These are phyloP conservation scores for Trametes versicolor DNA, from an alignment of 1,284 basidiomycete species.

Conservation along the genomic window DNA sequence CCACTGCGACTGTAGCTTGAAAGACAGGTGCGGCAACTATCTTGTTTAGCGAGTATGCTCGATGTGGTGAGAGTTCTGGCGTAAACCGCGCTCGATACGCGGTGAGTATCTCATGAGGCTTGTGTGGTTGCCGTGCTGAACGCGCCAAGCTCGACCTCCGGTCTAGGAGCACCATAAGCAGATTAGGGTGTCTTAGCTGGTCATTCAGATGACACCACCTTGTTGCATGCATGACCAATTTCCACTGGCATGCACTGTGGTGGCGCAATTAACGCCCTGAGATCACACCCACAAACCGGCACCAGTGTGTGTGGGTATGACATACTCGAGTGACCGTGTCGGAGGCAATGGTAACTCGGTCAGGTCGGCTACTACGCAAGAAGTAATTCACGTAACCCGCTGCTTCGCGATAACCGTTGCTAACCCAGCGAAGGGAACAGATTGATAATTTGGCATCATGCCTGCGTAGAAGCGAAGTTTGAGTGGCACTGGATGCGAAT, in stretches of 20 bases:
- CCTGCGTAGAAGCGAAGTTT: not conserved
- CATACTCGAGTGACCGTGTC: not conserved
- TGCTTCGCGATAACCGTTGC: conserved; percentile 1
- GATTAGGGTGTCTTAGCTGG: not conserved
- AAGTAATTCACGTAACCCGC: not conserved
- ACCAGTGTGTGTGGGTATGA: too few relatives aligned
- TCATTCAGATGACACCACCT: not conserved
- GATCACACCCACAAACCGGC: not conserved
- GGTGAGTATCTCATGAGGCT: conserved; percentile 9
- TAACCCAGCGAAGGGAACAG: not conserved
- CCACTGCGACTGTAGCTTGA: conserved; percentile 4
- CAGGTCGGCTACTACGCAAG: not conserved
- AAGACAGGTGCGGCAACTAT: conserved; percentile 10
- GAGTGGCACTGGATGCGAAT: not conserved
- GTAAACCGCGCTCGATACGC: not conserved
- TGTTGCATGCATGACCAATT: not conserved
- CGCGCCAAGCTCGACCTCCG: not conserved
- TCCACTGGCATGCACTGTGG: not conserved
- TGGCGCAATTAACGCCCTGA: not conserved
- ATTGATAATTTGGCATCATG: not conserved
- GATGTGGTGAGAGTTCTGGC: not conserved
- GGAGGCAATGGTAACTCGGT: not conserved
- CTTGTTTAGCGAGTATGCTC: not conserved
- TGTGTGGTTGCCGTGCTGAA: conserved; percentile 1
- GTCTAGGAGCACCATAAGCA: not conserved